Evolutionary conservation across 345 rosid species (phyloP).

Genomic region (Brassica nigra): DNA sequence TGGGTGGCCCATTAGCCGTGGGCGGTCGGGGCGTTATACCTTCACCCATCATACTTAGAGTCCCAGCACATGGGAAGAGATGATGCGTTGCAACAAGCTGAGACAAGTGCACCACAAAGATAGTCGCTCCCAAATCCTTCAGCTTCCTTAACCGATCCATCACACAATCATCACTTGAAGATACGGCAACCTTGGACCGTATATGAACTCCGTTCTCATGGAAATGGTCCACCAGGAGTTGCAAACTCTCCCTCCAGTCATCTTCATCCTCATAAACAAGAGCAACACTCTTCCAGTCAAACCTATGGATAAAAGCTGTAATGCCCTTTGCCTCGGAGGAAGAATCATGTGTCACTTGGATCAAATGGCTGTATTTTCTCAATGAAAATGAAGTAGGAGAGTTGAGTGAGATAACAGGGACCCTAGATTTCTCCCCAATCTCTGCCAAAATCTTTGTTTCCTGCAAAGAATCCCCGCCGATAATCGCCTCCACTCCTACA

Average conservation of each 20-base stretch:
- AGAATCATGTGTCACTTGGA: not conserved
- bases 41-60: constrained; percentile 37
- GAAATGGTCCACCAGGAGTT: not conserved
- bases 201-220: not conserved
- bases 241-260: not conserved
- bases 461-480: not conserved
- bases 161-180: not conserved
- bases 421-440: not conserved
- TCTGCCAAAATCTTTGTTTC: not conserved
- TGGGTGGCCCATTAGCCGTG: too few species aligned
- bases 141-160: not conserved
- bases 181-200: not conserved
- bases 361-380: not conserved
- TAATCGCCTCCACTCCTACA: not conserved
- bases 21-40: too few species aligned
- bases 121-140: not conserved
- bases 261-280: not conserved
- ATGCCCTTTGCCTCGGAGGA: not conserved
- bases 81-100: constrained; percentile 2
- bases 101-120: not conserved
- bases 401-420: not conserved
- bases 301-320: not conserved
- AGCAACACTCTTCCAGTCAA: not conserved
- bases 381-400: not conserved
- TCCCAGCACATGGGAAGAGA: constrained; percentile 31